A percentile compares a stretch with the other conserved stretches of the same genome.
phyloP scores from a whole-genome alignment of 2,329 filamentous ascomycete species.

The Tolypocladium inflatum region DNA sequence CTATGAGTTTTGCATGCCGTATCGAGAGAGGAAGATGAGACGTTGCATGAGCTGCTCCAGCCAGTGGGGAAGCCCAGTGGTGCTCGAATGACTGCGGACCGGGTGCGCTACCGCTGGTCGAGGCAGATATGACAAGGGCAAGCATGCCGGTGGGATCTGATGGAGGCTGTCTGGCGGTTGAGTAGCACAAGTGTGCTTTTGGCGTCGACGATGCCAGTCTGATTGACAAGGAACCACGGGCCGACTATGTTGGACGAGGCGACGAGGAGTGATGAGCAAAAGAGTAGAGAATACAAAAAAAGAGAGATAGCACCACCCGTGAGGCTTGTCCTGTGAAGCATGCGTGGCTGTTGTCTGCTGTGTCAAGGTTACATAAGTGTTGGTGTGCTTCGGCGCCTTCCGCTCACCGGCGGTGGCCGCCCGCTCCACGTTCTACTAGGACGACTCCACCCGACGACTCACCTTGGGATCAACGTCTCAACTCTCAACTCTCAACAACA shows the following conservation, averaged over 20 bases:
- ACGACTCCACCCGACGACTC: background rate
- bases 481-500: background rate
- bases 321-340: background rate
- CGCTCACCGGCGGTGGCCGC: background rate
- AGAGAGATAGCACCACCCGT: background rate
- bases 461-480: background rate
- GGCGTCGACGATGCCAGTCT: background rate
- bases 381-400: background rate
- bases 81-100: background rate
- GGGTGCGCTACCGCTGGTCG: background rate
- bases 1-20: background rate
- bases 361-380: too few species aligned
- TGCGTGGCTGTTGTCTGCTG: too few species aligned
- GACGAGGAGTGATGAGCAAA: background rate
- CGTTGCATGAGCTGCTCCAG: background rate
- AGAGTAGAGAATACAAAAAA: background rate
- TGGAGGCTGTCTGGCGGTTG: background rate
- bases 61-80: background rate
- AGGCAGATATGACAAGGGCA: background rate
- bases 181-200: background rate
- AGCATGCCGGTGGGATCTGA: background rate
- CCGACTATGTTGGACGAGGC: background rate
- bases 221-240: background rate
- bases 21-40: background rate
- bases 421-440: background rate